phyloP scores from a whole-genome alignment of 1,284 basidiomycete species.

The Cutaneotrichosporon mucoides region DNA sequence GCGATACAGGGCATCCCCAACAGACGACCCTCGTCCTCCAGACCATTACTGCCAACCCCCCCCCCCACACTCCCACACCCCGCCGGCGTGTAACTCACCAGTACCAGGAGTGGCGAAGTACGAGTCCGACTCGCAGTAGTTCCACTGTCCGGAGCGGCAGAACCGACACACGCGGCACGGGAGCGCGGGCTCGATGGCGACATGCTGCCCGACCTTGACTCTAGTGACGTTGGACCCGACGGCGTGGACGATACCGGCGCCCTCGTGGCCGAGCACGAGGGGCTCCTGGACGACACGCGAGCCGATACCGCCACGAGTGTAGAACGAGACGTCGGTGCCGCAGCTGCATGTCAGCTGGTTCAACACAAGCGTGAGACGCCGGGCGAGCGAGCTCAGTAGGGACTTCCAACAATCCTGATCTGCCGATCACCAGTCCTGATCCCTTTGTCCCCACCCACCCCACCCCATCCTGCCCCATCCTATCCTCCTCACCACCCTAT shows the following conservation, averaged over 20 bases:
- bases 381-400: no score
- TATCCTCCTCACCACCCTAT: no score
- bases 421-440: no score
- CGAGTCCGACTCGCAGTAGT: slow-evolving; percentile 19
- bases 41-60: no score
- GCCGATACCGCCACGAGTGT: slow-evolving; percentile 35
- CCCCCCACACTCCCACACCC: no score
- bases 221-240: slow-evolving; percentile 21
- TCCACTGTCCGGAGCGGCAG: slow-evolving; percentile 28
- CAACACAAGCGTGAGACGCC: no score
- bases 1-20: no score
- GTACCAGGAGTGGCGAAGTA: slow-evolving; percentile 28
- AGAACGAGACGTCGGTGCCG: slow-evolving; percentile 23
- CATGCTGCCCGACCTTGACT: slow-evolving; percentile 38
- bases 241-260: slow-evolving; percentile 37
- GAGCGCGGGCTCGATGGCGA: slow-evolving; percentile 47
- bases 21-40: no score
- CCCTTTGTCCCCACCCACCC: no score
- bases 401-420: no score
- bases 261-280: slow-evolving; percentile 47
- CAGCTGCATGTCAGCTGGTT: slow-evolving; percentile 9
- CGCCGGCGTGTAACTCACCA: not conserved
- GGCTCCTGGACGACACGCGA: slow-evolving; percentile 38
- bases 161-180: slow-evolving; percentile 43
- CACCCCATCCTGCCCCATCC: no score